These are phyloP conservation scores for Mycena venus DNA, from an alignment of 768 basidiomycete genomes.

Conservation along the genomic window DNA sequence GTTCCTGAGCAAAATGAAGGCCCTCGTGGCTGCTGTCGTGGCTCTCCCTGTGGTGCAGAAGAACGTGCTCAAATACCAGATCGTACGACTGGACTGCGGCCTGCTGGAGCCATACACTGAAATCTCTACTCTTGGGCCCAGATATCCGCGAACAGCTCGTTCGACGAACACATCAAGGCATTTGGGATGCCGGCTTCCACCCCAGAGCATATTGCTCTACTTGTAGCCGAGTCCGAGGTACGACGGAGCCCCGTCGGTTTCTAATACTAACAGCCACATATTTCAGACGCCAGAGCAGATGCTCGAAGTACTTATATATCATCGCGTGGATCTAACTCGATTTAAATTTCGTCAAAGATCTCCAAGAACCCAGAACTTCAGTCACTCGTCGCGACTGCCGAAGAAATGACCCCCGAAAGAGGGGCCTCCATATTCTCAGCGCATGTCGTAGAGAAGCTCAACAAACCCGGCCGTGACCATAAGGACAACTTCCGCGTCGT, in stretches of 20 bases:
- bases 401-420: constrained; percentile 9
- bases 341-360: constrained; percentile 4
- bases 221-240: constrained; percentile 8
- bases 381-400: constrained; percentile 9
- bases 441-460: constrained; percentile 5
- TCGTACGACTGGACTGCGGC: neutral
- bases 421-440: constrained; percentile 8
- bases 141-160: constrained; percentile 5
- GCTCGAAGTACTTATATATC: constrained; percentile 3
- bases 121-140: neutral
- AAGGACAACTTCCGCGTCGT: constrained; percentile 6
- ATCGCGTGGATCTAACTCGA: constrained; percentile 5
- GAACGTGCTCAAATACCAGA: constrained; percentile 10
- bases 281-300: constrained; percentile 15
- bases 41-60: constrained; percentile 10
- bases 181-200: constrained; percentile 13
- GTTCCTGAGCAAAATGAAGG: constrained; percentile 9
- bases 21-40: constrained; percentile 5
- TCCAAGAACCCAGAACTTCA: constrained; percentile 7
- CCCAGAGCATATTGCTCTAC: constrained; percentile 1
- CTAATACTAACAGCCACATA: constrained; percentile 1
- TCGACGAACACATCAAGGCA: constrained; percentile 12
- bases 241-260: neutral
- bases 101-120: constrained; percentile 6
- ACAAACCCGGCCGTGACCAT: constrained; percentile 8